These are phyloP conservation scores for Saccharomyces hybrid DNA, from an alignment of 1,139 yeast genomes.

Conservation along the genomic window DNA sequence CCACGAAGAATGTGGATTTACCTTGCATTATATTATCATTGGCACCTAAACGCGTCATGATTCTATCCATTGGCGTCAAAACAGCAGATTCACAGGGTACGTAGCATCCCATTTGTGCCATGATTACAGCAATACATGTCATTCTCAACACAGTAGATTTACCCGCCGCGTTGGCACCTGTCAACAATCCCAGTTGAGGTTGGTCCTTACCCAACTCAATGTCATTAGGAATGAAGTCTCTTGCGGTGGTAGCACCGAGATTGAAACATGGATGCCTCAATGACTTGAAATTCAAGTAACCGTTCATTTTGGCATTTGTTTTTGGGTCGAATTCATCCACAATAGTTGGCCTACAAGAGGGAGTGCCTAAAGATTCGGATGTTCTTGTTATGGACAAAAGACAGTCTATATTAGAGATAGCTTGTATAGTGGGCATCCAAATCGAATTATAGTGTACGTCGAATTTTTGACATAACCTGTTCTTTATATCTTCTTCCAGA, in stretches of 20 bases:
- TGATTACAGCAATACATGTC: conserved; percentile 85
- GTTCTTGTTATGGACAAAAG: conserved; percentile 69
- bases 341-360: conserved; percentile 78
- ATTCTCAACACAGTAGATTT: conserved; percentile 90
- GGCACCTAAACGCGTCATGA: conserved; percentile 95
- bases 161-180: conserved; percentile 99
- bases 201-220: conserved; percentile 61
- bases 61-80: conserved; percentile 78
- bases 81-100: conserved; percentile 70
- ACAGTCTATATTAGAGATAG: conserved; percentile 71
- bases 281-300: conserved; percentile 56
- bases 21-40: conserved; percentile 97
- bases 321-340: conserved; percentile 40
- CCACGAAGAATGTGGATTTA: conserved; percentile 91
- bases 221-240: conserved; percentile 87
- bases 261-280: conserved; percentile 85
- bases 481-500: conserved; percentile 63
- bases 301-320: conserved; percentile 27
- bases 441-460: conserved; percentile 47
- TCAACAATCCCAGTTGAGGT: conserved; percentile 72
- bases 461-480: conserved; percentile 64
- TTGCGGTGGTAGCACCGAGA: conserved; percentile 44
- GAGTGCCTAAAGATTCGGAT: conserved; percentile 71
- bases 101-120: conserved; percentile 91
- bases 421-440: conserved; percentile 51